Percentiles rank a stretch among this genome's conserved stretches.
Evolutionary conservation across 23 red algal species (phyloP).

Genomic region (Gracilariopsis chorda): DNA sequence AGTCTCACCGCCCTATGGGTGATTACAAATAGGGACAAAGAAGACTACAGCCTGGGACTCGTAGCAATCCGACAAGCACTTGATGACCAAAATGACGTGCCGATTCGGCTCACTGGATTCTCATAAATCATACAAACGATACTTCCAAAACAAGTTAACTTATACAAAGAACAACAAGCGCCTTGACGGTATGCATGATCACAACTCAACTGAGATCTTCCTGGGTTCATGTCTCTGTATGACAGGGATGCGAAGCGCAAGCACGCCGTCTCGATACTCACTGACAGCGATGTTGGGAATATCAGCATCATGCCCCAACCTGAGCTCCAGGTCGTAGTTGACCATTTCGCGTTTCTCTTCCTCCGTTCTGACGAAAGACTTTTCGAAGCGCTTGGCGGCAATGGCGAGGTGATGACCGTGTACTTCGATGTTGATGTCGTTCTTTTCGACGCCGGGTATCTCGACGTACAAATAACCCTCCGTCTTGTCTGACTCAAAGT

Average conservation of each 20-base stretch:
- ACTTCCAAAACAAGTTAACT: no score
- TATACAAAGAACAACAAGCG: no score
- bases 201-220: background rate
- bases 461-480: conserved; percentile 2
- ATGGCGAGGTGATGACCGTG: background rate
- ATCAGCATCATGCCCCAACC: conserved; percentile 1
- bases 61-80: no score
- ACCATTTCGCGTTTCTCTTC: background rate
- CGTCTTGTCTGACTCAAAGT: background rate
- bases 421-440: background rate
- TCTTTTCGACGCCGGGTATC: conserved; percentile 2
- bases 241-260: background rate
- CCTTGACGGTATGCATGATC: no score
- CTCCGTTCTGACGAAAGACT: background rate
- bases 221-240: background rate
- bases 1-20: no score
- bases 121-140: no score
- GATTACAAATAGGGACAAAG: no score
- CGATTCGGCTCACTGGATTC: no score
- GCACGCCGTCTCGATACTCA: background rate
- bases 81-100: no score
- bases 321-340: background rate
- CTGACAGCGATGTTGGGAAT: background rate
- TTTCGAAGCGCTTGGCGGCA: background rate
- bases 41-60: no score